These are phyloP conservation scores for Tirmania nivea DNA, from an alignment of 495 filamentous ascomycete genomes.

Conservation along the genomic window DNA sequence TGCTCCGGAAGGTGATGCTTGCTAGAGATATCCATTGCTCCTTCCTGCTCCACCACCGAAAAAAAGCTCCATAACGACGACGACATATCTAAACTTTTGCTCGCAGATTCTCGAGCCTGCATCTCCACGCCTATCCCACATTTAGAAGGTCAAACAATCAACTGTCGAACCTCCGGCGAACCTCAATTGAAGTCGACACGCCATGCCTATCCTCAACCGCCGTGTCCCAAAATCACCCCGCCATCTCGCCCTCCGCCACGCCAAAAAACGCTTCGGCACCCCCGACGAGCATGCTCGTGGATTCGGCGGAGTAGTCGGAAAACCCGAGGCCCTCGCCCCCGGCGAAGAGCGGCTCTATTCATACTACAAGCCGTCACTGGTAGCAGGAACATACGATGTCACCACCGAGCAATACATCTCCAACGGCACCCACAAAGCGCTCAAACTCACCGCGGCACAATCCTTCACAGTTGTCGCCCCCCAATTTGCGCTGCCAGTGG, in stretches of 20 bases:
- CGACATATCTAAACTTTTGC: too few species aligned
- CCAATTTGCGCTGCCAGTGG: conserved; percentile 16
- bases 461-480: conserved; percentile 22
- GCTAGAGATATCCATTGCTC: too few species aligned
- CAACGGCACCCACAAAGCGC: not conserved
- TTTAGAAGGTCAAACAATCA: too few species aligned
- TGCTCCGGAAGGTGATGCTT: too few species aligned
- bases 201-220: not conserved
- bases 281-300: not conserved
- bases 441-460: conserved; percentile 6
- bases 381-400: conserved; percentile 14
- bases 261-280: conserved; percentile 1
- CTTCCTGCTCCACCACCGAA: too few species aligned
- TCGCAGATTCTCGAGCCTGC: too few species aligned
- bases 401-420: conserved; percentile 9
- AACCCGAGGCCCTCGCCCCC: conserved; percentile 6
- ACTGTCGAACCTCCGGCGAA: too few species aligned
- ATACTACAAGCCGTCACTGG: conserved; percentile 19
- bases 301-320: not conserved
- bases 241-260: conserved; percentile 17
- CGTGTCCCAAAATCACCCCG: conserved; percentile 11
- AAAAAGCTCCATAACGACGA: too few species aligned
- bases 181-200: not conserved
- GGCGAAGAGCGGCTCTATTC: conserved; percentile 19
- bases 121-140: too few species aligned